These are phyloP conservation scores for Lithospermum erythrorhizon DNA, from an alignment of 257 asterid genomes.

Conservation along the genomic window DNA sequence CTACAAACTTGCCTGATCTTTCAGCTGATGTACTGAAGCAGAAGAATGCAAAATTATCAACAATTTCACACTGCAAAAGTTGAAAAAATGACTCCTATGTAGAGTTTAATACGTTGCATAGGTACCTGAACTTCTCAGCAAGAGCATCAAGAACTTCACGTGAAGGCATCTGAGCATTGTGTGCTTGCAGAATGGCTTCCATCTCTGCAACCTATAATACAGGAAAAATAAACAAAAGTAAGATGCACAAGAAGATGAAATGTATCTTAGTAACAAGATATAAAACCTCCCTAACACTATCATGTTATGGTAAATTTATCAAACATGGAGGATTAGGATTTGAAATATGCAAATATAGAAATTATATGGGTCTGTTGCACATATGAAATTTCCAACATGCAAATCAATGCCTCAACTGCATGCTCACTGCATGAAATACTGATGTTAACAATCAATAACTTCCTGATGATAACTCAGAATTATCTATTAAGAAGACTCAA, in stretches of 20 bases:
- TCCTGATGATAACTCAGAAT: no score
- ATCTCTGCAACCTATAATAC: constrained; percentile 73
- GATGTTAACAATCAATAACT: no score
- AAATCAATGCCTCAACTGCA: no score
- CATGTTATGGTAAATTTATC: no score
- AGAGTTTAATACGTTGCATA: neutral
- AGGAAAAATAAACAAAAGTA: neutral
- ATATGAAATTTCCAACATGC: no score
- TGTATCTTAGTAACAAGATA: neutral
- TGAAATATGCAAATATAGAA: no score
- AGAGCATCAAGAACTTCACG: constrained; percentile 75
- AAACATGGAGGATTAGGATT: no score
- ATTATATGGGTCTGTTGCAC: no score
- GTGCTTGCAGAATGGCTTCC: constrained; percentile 80
- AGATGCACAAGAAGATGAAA: neutral
- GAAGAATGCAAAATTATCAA: constrained; percentile 12
- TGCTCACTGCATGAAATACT: no score
- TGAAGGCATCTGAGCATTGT: constrained; percentile 54
- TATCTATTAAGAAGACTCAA: no score
- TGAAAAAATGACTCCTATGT: neutral
- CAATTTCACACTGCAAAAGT: constrained; percentile 6
- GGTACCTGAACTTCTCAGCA: constrained; percentile 81
- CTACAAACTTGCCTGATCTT: constrained; percentile 68
- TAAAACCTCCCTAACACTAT: no score
- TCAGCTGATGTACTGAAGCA: constrained; percentile 60